Evolutionary conservation across 108 stramenopile genomes (phyloP).

Genomic region (Pseudonitzschia delicatissima): DNA sequence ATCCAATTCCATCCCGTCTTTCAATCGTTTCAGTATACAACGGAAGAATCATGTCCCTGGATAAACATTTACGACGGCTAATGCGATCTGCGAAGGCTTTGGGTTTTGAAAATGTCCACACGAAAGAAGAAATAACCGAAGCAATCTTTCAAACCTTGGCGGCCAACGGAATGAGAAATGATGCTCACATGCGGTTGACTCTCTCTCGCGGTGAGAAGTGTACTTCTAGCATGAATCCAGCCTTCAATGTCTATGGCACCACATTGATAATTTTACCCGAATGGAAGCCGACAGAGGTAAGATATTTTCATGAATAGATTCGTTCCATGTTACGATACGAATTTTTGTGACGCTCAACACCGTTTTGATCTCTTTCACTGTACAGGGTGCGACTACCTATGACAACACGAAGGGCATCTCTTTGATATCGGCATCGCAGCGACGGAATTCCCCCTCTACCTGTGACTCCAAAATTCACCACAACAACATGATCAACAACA

Average conservation of each 20-base stretch:
- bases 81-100: conserved; percentile 88
- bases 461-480: conserved; percentile 91
- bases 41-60: conserved; percentile 79
- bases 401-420: conserved; percentile 83
- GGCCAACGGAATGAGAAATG: conserved; percentile 91
- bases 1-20: background rate
- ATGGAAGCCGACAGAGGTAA: conserved; percentile 83
- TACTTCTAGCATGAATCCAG: conserved; percentile 89
- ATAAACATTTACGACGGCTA: conserved; percentile 83
- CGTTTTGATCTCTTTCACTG: background rate
- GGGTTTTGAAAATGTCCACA: conserved; percentile 84
- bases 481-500: conserved; percentile 89
- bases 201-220: conserved; percentile 89
- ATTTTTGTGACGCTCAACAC: background rate
- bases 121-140: conserved; percentile 66
- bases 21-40: conserved; percentile 49
- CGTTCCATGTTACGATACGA: background rate
- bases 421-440: conserved; percentile 73
- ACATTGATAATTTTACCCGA: conserved; percentile 85
- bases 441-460: conserved; percentile 78
- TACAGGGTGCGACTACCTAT: conserved; percentile 77
- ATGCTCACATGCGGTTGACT: conserved; percentile 89
- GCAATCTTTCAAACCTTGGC: conserved; percentile 93
- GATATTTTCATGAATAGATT: background rate
- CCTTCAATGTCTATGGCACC: conserved; percentile 91